Base-by-base conservation (phyloP, 208 protist genomes). In the Trypanosoma platydactyli region DNA sequence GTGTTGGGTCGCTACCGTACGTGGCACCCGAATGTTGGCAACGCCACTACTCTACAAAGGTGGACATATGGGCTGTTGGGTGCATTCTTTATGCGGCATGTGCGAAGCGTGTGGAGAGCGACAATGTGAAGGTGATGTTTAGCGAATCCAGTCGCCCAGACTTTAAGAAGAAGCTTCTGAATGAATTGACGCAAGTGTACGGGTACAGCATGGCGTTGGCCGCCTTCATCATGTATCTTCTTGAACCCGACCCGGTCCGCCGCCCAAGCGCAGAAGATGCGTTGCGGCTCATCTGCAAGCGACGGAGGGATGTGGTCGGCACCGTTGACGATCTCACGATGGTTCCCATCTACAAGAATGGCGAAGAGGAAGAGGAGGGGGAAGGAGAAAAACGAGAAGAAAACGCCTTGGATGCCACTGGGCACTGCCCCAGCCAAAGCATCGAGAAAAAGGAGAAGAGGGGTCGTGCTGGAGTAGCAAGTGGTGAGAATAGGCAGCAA, bases 61-160 rank as follows among this genome's bases (percentile, higher is more conserved):
- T 99, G 44, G 99, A 99, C 78, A 91, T 99, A 33, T 99, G 99
- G 99, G 97, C 96, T 5, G 83, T 98, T 24, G 99, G 98, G 27
- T 99, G 98, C 79, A 99, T 99, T 68, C 95, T 99, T 7, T 95
- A 94, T 68, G 84, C 88, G 71, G 69, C 86, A 24, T 87, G 80
- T 63, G 64, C 71, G 12, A 74, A 79, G 52, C 73, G 80, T 15
- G 83, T 86, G n/a, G 80, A 86, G 42, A 75, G 64, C 44, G 56
- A 62, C 58, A 84, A 82, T 62, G 80, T 85, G 22, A 73, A 77
- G 46, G 78, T 89, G 29, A 89, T 87, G 84, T 84, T 90, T 64
- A 81, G 70, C 38, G 84, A 90, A 35, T 75, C 64, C 54, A 48
- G 54, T n/a, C 55, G 62, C 5, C 71, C 69, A 0, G 67, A 82